These are phyloP conservation scores for Tricholoma sp. DNA, from an alignment of 768 basidiomycete genomes.

Conservation along the genomic window DNA sequence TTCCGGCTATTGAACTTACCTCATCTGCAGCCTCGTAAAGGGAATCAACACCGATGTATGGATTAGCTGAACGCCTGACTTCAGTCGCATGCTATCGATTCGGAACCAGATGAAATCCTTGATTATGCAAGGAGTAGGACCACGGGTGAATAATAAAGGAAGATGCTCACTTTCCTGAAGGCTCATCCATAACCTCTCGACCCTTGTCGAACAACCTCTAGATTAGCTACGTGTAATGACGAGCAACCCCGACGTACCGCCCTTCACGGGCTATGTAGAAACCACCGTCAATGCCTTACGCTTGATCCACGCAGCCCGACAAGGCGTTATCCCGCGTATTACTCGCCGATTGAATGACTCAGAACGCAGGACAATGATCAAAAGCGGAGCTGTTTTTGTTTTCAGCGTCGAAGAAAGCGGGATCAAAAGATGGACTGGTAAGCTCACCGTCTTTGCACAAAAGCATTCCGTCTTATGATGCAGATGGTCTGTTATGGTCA, in stretches of 20 bases:
- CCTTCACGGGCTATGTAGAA: conserved; percentile 77
- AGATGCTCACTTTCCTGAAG: conserved; percentile 34
- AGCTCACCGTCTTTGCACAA: conserved; percentile 12
- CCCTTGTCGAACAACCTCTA: conserved; percentile 55
- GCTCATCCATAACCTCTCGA: conserved; percentile 36
- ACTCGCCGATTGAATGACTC: conserved; percentile 80
- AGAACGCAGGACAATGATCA: conserved; percentile 64
- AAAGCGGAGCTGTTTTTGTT: conserved; percentile 72
- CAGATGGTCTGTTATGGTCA: conserved; percentile 69
- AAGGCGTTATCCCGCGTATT: conserved; percentile 75
- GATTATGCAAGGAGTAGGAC: conserved; percentile 34
- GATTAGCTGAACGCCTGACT: conserved; percentile 29
- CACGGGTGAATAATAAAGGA: conserved; percentile 40
- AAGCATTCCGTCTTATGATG: conserved; percentile 14
- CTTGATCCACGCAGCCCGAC: conserved; percentile 76
- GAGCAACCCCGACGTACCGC: conserved; percentile 52
- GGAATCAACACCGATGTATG: conserved; percentile 36
- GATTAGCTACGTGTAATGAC: conserved; percentile 41
- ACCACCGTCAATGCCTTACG: conserved; percentile 78
- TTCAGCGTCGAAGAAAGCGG: conserved; percentile 87
- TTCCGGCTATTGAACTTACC: conserved; percentile 40
- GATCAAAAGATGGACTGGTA: conserved; percentile 84
- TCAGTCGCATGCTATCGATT: conserved; percentile 31
- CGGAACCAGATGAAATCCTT: conserved; percentile 30
- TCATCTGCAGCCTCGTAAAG: conserved; percentile 31